Evolutionary conservation across 371 early-diverging fungal genomes (phyloP), one percentile per base, ranked within the genome.

Genomic region (Coemansia sp.): DNA sequence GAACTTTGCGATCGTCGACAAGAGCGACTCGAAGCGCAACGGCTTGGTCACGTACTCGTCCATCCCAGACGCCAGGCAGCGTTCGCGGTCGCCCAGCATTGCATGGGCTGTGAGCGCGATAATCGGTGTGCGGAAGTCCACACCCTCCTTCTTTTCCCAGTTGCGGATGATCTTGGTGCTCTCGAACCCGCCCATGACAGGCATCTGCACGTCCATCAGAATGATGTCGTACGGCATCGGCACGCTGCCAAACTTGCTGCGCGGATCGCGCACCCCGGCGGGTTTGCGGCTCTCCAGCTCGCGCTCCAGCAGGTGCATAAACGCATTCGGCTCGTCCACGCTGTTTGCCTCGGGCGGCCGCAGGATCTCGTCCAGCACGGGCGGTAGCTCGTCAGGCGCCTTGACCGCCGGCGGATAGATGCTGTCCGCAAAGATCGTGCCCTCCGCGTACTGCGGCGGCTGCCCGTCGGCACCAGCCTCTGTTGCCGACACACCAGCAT

Each of bases 91-190:
- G 16, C 89, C 90, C 62, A 86, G 84, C 88, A 91, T 89, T n/a
- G 91, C 91, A 61, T 88, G 88, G 1, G 91, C 91, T 4, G 91
- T 90, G 47, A 91, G 70, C 11, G 91, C 91, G 58, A 91, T 86
- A 43, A 91, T 90, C 0, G 89, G 90, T 12, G 85, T 81, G 55
- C 80, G 88, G 14, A 81, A 77, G 29, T 62, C 66, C 18, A 67
- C 81, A 32, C 67, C 67, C 50, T 78, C 81, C 37, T 62, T 60
- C 52, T 64, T 66, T 67, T 89, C 89, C 61, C 81, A 77, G 44
- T 83, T 75, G n/a, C 91, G 84, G 57, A 91, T 91, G 62, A 77
- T 75, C 50, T 81, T 82, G 2, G 90, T 90, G 9, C 89, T 88
- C 72, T 88, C 89, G 56, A 88, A 89, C 14, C 90, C 90, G 46